Conservation (phyloP, 306 rosid genomes). For the Inga laurina region DNA sequence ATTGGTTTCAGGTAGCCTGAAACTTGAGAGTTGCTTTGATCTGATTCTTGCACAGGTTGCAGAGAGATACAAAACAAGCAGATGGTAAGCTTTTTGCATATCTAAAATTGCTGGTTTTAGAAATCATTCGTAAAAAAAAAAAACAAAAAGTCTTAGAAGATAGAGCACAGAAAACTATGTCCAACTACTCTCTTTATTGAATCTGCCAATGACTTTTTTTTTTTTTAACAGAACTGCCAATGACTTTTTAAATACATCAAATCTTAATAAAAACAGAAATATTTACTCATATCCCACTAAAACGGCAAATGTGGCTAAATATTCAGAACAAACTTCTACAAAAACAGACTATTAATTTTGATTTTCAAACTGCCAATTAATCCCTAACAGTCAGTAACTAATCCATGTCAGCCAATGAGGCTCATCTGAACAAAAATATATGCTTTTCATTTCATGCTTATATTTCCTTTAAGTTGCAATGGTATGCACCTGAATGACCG, state of each 20-base stretch:
- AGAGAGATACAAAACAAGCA: conserved; percentile 12
- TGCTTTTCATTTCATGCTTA: not conserved
- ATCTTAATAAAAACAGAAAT: no score
- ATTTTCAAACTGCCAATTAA: no score
- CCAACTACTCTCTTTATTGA: not conserved
- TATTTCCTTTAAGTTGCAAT: not conserved
- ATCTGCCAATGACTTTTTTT: not conserved
- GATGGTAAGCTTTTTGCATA: conserved; percentile 22
- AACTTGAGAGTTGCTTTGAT: not conserved
- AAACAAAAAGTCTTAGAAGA: not conserved
- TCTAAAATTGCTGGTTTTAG: not conserved
- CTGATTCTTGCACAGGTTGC: conserved; percentile 12
- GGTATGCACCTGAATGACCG: not conserved
- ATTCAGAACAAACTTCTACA: not conserved
- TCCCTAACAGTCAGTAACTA: not conserved
- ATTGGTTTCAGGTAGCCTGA: conserved; percentile 1
- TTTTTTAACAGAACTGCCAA: not conserved
- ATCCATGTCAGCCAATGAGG: not conserved
- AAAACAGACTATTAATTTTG: not conserved
- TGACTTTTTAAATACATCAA: not conserved
- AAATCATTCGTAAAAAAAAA: no score
- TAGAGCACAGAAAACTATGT: not conserved
- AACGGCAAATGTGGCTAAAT: not conserved
- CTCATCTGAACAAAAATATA: no score
- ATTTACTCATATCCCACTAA: not conserved